Base-by-base conservation (phyloP, 2,329 filamentous ascomycete genomes). In the Talaromyces sp. region DNA sequence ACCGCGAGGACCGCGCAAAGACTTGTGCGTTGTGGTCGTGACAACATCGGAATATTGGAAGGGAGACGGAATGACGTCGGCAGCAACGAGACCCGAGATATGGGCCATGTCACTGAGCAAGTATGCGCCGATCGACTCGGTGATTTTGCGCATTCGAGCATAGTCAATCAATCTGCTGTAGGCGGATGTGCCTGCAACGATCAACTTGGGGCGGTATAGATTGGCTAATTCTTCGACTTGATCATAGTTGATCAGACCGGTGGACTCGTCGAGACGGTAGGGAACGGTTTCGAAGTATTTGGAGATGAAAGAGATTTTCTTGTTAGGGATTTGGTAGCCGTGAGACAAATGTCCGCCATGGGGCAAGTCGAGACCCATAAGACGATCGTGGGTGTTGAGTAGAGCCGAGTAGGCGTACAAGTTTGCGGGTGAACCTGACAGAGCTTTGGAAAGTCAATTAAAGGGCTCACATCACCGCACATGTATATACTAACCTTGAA, bases 221-320 rank as follows among this genome's bases (percentile, higher is more conserved):
- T 89, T 82, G 63, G 93, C 93, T 73, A 95, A 88, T 82, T 96
- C 90, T 81, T 95, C 89, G 67, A 99, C 88, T 72, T 86, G 87
- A 72, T 96, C 92, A 79, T 99, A 99, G 81, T 99, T 95, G 73
- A 99, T 99, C 78, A 98, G 88, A 70, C 95, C 95, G 35, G 95
- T 98, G 73, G 79, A 79, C 69, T 81, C 79, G 61, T 82, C 79
- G 28, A 98, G 89, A 66, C 92, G 88, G 85, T 99, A 99, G 62
- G 95, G 95, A 80, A 99, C 89, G 64, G 95, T 99, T 85, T 99
- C 93, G 76, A 98, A 99, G 86, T 99, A 99, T 73, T 93, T 98
- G 42, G 93, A 98, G 71, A 99, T 90, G 65, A 92, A 92, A 61
- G 93, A 98, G 79, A 99, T 99, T 75, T 99, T 99, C 83, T 90